Base-by-base conservation (phyloP, 352 stramenopile species). In the Pythium brassicae region DNA sequence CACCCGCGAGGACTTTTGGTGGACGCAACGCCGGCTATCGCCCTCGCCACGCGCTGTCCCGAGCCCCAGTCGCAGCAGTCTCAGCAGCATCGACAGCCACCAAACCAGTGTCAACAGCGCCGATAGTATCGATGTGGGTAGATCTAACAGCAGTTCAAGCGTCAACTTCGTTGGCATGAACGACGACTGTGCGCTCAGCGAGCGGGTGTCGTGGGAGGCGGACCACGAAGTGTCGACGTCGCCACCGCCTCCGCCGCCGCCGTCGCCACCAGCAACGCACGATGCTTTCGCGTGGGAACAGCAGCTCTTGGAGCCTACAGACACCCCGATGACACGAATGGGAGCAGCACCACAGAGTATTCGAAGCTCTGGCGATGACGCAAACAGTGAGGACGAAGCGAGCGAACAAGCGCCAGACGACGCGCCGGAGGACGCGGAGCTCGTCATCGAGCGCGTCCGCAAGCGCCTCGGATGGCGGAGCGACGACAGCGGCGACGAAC, bases 391-490 rank as follows among this genome's bases (percentile, higher is more conserved):
- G 17, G 39, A 37, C 4, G 47, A 58, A 10, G 62, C 70, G 8
- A 23, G 40, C 7, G 61, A 62, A 25, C 49, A 72, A 11, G 25
- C 29, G 1, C 40, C 45, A 25, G 42, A 53, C 2, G 26, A 43
- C 6, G 43, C 50, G 22, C 53, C 69, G 27, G 75, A 85, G 50
- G 65, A 85, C 51, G 62, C 78, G 0, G 78, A 89, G 45, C 44
- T 70, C 27, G 78, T 87, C 20, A 87, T 87, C 53, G 70, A 81
- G 46, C 74, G 78, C 5, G 77, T 89, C 22, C 76, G 76, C 9
- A 75, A 66, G 20, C 72, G 78, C 7, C 72, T 89, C 14, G 74
- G 74, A 1, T 78, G 68, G 71, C 46, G 34, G 37, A 52, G 39
- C 44, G 43, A 55, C 22, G 49, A 44, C 20, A 29, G 37, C 26